These are phyloP conservation scores for Metarhizium sp. DNA, from an alignment of 2,329 filamentous ascomycete species.

Conservation along the genomic window DNA sequence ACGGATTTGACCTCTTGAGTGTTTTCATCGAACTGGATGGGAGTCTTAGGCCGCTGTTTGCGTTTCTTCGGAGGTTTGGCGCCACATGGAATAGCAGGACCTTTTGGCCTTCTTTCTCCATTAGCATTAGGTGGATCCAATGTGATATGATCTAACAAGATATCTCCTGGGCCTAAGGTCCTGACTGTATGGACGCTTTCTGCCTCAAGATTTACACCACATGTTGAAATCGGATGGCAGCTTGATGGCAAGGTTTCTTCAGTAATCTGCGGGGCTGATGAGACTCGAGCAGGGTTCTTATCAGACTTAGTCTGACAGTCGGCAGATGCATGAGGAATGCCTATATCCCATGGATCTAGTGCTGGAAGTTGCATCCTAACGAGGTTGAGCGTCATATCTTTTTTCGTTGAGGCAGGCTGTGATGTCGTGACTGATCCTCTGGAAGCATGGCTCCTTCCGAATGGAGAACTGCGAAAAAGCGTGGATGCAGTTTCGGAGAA, in stretches of 20 bases:
- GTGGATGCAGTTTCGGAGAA: conserved; percentile 28
- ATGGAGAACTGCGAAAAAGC: conserved; percentile 20
- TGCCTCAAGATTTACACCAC: background rate
- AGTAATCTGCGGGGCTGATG: background rate
- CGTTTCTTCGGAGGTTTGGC: conserved; percentile 12
- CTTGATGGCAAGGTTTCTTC: background rate
- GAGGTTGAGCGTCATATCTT: background rate
- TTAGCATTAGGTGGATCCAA: background rate
- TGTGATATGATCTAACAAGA: background rate
- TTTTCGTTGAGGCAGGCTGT: background rate
- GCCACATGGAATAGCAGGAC: background rate
- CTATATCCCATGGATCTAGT: background rate
- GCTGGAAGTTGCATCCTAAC: background rate
- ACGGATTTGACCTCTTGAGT: conserved; percentile 17
- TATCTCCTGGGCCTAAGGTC: background rate
- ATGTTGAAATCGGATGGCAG: background rate
- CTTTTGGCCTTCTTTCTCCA: background rate
- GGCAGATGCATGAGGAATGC: background rate
- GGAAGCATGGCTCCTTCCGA: conserved; percentile 4
- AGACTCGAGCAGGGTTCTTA: background rate
- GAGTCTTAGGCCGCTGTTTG: conserved; percentile 24
- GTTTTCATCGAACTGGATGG: conserved; percentile 21
- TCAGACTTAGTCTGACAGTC: background rate
- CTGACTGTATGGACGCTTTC: background rate
- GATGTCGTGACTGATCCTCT: conserved; percentile 5